phyloP scores from a whole-genome alignment of 2,329 filamentous ascomycete genomes.

The Cladosporium halotolerans region DNA sequence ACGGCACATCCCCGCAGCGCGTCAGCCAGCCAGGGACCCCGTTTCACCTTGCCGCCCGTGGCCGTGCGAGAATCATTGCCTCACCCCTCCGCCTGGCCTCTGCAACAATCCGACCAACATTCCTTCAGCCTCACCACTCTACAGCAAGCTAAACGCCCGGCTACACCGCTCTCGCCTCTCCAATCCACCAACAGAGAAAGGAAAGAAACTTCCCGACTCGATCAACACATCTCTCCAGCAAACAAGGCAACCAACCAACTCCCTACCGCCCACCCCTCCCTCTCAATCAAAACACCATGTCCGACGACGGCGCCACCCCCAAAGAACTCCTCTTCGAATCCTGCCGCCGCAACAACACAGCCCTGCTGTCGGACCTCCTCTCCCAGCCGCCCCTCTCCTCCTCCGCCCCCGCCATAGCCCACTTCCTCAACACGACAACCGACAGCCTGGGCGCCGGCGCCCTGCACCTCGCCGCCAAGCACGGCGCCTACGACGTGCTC shows the following conservation, averaged over 20 bases:
- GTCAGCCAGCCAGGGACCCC: neutral
- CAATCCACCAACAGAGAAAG: neutral
- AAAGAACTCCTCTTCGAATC: conserved; percentile 86
- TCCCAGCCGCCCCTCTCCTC: conserved; percentile 41
- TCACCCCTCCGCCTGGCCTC: neutral
- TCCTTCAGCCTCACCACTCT: neutral
- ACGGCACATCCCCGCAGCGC: no score
- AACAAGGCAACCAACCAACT: neutral
- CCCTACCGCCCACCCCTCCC: neutral
- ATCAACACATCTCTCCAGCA: neutral
- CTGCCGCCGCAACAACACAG: conserved; percentile 85
- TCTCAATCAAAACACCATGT: conserved; percentile 15
- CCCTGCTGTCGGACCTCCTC: conserved; percentile 73
- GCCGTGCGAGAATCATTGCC: neutral
- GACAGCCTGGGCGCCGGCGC: conserved; percentile 83
- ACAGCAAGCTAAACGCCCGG: neutral
- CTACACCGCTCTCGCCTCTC: neutral
- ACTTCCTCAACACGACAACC: conserved; percentile 76
- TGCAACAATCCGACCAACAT: neutral
- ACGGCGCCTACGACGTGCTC: conserved; percentile 80
- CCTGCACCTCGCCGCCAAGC: conserved; percentile 79
- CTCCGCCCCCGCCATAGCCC: conserved; percentile 57
- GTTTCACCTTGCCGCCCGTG: conserved; percentile 8
- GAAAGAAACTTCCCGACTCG: neutral
- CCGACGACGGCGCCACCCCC: conserved; percentile 68